Evolutionary conservation across 495 filamentous ascomycete species (phyloP).

Genomic region (Daldinia concentrica): DNA sequence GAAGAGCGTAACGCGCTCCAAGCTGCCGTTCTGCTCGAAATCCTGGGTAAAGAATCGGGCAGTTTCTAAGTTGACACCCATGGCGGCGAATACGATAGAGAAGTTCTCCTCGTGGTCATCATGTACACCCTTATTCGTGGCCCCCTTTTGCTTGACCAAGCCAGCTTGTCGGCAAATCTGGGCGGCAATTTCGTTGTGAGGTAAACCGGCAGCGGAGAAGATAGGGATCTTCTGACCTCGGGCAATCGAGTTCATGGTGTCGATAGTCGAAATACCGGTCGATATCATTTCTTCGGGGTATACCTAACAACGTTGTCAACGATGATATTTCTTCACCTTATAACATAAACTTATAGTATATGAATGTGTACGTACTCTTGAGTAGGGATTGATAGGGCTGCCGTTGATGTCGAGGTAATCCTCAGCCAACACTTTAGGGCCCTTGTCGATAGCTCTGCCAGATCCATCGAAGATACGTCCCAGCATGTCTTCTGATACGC

Average conservation of each 20-base stretch:
- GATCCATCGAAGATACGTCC: conserved; percentile 99
- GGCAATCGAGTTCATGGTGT: conserved; percentile 99
- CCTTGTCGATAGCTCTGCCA: conserved; percentile 96
- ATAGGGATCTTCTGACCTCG: conserved; percentile 99
- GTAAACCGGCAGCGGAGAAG: conserved; percentile 97
- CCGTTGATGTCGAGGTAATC: conserved; percentile 99
- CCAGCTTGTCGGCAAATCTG: conserved; percentile 97
- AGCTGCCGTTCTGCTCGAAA: conserved; percentile 98
- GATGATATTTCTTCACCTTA: neutral
- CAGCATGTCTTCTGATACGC: conserved; percentile 99
- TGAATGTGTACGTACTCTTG: conserved; percentile 69
- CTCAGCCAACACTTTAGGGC: conserved; percentile 96
- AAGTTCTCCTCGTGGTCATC: conserved; percentile 99
- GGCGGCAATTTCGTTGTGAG: conserved; percentile 98
- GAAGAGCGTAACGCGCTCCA: conserved; percentile 97
- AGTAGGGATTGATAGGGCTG: conserved; percentile 98
- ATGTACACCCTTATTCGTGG: conserved; percentile 89
- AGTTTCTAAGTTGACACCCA: conserved; percentile 99
- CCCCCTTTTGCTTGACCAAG: conserved; percentile 80
- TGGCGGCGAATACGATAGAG: conserved; percentile 98
- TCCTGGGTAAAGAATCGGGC: conserved; percentile 98
- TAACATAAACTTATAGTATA: neutral
- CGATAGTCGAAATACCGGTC: conserved; percentile 98
- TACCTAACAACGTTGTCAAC: conserved; percentile 63
- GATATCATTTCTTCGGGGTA: conserved; percentile 99